These are phyloP conservation scores for Talaromyces albobiverticillius DNA, from an alignment of 2,329 filamentous ascomycete genomes.

Conservation along the genomic window DNA sequence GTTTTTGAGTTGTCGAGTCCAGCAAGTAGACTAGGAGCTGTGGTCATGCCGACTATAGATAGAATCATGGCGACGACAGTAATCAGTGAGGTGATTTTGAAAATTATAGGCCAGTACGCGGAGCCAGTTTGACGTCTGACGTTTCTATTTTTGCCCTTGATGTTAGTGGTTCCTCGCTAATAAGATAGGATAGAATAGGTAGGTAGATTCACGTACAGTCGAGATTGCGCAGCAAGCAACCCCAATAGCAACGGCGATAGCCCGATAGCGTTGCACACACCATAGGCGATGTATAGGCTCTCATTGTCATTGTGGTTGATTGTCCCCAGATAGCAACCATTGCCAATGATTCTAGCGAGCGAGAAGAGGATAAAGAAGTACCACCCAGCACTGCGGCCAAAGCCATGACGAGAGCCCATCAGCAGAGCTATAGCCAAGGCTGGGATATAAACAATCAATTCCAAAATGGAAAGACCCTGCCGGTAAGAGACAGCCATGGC, in stretches of 20 bases:
- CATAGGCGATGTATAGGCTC: slow-evolving; percentile 28
- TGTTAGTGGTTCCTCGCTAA: too few relatives aligned
- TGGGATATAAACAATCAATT: slow-evolving; percentile 23
- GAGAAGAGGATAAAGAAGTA: slow-evolving; percentile 34
- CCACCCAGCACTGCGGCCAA: slow-evolving; percentile 32
- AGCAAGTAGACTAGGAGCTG: slow-evolving; percentile 27
- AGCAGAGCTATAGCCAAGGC: slow-evolving; percentile 19
- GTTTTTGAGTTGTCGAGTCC: slow-evolving; percentile 32
- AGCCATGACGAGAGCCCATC: slow-evolving; percentile 24
- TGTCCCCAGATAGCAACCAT: slow-evolving; percentile 27
- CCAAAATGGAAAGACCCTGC: slow-evolving; percentile 23
- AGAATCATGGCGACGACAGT: slow-evolving; percentile 34
- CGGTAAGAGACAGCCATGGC: slow-evolving; percentile 19
- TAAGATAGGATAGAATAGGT: too few relatives aligned
- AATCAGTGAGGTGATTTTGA: slow-evolving; percentile 28
- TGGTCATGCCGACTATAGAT: slow-evolving; percentile 44
- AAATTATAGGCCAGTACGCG: slow-evolving; percentile 23
- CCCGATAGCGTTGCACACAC: slow-evolving; percentile 22
- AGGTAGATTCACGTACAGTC: too few relatives aligned
- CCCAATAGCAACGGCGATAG: slow-evolving; percentile 20
- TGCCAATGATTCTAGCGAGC: slow-evolving; percentile 27
- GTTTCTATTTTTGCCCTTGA: too few relatives aligned
- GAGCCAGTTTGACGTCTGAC: slow-evolving; percentile 18
- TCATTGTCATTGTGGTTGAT: slow-evolving; percentile 20
- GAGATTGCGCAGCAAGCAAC: slow-evolving; percentile 17